These are phyloP conservation scores for Cyclotella atomus DNA, from an alignment of 108 stramenopile species.

Conservation along the genomic window DNA sequence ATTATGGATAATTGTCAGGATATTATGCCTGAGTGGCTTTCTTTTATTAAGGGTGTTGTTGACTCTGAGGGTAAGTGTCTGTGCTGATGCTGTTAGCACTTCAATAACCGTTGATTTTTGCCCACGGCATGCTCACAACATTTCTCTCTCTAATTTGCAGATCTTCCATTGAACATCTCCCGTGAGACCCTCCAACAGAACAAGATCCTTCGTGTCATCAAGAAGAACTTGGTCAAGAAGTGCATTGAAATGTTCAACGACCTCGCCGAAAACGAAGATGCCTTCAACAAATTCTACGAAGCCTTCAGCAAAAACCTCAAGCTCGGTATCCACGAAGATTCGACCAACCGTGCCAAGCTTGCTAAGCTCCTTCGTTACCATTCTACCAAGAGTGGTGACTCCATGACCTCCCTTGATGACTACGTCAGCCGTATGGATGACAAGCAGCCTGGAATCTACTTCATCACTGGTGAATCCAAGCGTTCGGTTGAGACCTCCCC, in stretches of 20 bases:
- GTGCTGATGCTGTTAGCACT: too few relatives aligned
- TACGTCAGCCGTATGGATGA: conserved; percentile 98
- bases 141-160: background rate
- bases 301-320: conserved; percentile 99
- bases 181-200: conserved; percentile 99
- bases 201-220: conserved; percentile 99
- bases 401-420: conserved; percentile 98
- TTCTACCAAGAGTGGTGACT: conserved; percentile 99
- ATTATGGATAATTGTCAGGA: conserved; percentile 99
- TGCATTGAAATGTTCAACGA: conserved; percentile 99
- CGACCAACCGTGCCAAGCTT: conserved; percentile 99
- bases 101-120: too few relatives aligned
- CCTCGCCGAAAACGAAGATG: conserved; percentile 97
- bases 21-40: conserved; percentile 99
- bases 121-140: background rate
- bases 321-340: conserved; percentile 99
- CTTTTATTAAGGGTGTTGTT: conserved; percentile 99
- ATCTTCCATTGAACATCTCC: conserved; percentile 99
- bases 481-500: conserved; percentile 98
- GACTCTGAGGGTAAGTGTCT: conserved; percentile 94
- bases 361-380: conserved; percentile 99
- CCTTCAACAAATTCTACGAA: conserved; percentile 99
- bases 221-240: conserved; percentile 99
- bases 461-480: conserved; percentile 99
- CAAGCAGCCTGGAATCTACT: conserved; percentile 99